Percentiles rank a stretch among this genome's conserved stretches.
These are phyloP conservation scores for Xerocomellus intermedius DNA, from an alignment of 768 basidiomycete species.

Conservation along the genomic window DNA sequence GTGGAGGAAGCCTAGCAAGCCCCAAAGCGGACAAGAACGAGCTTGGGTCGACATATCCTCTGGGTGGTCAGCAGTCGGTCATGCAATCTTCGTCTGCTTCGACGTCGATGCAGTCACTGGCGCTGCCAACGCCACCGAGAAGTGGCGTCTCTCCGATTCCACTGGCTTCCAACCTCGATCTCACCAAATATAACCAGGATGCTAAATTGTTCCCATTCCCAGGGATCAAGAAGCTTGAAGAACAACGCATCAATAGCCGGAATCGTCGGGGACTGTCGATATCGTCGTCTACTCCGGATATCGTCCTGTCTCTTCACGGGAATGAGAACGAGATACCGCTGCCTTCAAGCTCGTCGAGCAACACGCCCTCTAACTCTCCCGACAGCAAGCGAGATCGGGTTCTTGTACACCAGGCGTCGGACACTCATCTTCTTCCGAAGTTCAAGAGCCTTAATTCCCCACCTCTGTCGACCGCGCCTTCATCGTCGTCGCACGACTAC, in stretches of 20 bases:
- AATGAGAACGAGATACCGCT: constrained; percentile 45
- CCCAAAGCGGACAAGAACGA: constrained; percentile 57
- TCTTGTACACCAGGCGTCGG: constrained; percentile 67
- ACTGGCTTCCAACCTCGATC: constrained; percentile 64
- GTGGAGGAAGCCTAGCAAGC: constrained; percentile 67
- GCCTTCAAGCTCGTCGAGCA: constrained; percentile 48
- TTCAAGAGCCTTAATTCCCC: constrained; percentile 44
- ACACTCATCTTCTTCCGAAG: constrained; percentile 59
- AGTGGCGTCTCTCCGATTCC: constrained; percentile 77
- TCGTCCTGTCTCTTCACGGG: constrained; percentile 42
- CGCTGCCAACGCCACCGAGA: constrained; percentile 52
- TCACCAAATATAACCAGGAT: constrained; percentile 63
- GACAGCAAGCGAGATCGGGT: constrained; percentile 58
- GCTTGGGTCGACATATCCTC: constrained; percentile 36
- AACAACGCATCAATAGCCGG: constrained; percentile 56
- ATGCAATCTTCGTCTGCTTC: constrained; percentile 70
- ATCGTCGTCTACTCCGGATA: constrained; percentile 50
- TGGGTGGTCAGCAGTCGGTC: constrained; percentile 49
- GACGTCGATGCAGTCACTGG: constrained; percentile 55
- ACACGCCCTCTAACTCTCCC: constrained; percentile 48
- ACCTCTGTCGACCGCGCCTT: constrained; percentile 40
- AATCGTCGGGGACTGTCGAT: constrained; percentile 50
- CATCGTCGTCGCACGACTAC: constrained; percentile 54
- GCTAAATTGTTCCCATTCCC: constrained; percentile 89
- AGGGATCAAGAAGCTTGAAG: constrained; percentile 76